These are phyloP conservation scores for Pogostemon cablin DNA, from an alignment of 257 asterid species.

Conservation along the genomic window DNA sequence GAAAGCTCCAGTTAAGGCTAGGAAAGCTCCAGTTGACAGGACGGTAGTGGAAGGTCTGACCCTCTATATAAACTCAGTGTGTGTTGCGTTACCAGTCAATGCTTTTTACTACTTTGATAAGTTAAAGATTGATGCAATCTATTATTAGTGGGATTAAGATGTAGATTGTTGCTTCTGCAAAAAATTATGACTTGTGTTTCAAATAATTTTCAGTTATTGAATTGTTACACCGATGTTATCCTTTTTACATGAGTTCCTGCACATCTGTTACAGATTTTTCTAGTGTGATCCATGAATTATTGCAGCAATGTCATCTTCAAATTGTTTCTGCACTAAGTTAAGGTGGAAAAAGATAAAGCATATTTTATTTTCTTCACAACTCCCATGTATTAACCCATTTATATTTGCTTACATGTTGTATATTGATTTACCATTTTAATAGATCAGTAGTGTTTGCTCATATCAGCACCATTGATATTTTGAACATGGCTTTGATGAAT, in stretches of 20 bases:
- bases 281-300: slow-evolving; percentile 1
- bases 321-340: no score
- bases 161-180: no score
- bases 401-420: background rate
- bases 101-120: background rate
- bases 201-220: background rate
- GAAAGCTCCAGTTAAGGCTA: background rate
- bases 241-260: background rate
- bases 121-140: no score
- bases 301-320: no score
- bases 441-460: no score
- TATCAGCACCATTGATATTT: no score
- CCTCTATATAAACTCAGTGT: background rate
- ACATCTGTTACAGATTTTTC: background rate
- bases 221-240: background rate
- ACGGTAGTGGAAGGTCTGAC: background rate
- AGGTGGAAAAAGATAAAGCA: no score
- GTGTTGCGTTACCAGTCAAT: background rate
- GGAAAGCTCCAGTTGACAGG: background rate
- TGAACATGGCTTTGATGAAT: no score
- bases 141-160: no score
- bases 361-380: background rate
- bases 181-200: background rate
- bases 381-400: background rate
- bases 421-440: no score